Base-by-base conservation (phyloP, 148 eudicot species). In the Chenopodium album region DNA sequence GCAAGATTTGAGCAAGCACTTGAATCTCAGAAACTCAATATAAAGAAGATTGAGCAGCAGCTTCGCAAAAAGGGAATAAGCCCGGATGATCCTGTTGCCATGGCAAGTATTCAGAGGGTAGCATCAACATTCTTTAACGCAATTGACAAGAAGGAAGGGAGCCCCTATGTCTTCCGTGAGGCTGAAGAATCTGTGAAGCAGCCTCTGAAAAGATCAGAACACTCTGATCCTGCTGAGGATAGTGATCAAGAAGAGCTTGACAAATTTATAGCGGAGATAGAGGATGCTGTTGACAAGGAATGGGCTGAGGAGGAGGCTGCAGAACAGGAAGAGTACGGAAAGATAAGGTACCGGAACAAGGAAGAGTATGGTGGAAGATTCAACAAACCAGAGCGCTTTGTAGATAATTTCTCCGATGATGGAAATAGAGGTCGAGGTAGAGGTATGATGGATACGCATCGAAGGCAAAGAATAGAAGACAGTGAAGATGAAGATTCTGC, bases 1-100 rank as follows among this genome's bases (percentile, higher is more conserved):
- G 99, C 99, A 32, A 92, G 99, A 86, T 97, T 97, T 66, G 99
- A 97, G 86, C 99, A 97, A 88, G 98, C 99, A 60, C 98, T 97
- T 76, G 98, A 97, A 65, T 94, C 99, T 74, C 99, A 97, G 84
- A 97, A 96, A 79, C 90, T 97, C 7, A 97, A 97, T 85, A 97
- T 94, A 83, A 97, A 97, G 89, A 91, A 94, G 76, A 70, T 80
- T 31, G 99, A 97, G 90, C 98, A 94, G 84, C 86, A 92, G 85
- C 98, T 97, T 28, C 92, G 98, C 28, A 82, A 91, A 68, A 94
- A 86, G 87, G 97, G 97, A 22, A 84, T 97, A 75, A 94, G 94
- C 84, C 99, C 98, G 48, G 99, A 94, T n/a, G 99, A 97, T 87
- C 98, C 99, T 48, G 94, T 89, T 76, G 95, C 97, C 76, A 92